phyloP scores from a whole-genome alignment of 2,329 filamentous ascomycete genomes.

The Sporothrix mexicana region DNA sequence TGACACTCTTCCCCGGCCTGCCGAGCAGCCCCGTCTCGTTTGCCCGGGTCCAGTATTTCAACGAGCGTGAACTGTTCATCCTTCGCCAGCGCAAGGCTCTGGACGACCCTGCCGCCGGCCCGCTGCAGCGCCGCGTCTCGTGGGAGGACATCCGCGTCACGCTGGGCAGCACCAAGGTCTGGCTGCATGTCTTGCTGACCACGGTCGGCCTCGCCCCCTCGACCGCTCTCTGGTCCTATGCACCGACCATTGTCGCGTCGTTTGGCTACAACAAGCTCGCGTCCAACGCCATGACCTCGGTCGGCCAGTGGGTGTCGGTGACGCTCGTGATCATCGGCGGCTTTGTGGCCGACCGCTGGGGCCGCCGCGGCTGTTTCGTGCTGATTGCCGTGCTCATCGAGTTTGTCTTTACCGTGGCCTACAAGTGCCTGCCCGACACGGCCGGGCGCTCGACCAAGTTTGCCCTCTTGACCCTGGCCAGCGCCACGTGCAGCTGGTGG shows the following conservation, averaged over 20 bases:
- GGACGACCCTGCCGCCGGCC: slow-evolving; percentile 48
- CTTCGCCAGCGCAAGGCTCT: slow-evolving; percentile 50
- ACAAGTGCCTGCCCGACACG: slow-evolving; percentile 36
- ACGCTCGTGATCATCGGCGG: slow-evolving; percentile 42
- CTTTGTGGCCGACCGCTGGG: slow-evolving; percentile 32
- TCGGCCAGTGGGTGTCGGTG: slow-evolving; percentile 60
- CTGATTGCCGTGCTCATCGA: slow-evolving; percentile 33
- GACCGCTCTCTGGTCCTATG: slow-evolving; percentile 51
- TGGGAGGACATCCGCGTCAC: slow-evolving; percentile 13
- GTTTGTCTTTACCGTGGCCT: slow-evolving; percentile 37
- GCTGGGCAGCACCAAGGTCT: slow-evolving; percentile 44
- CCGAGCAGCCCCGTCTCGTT: slow-evolving; percentile 53
- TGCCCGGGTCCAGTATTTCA: slow-evolving; percentile 47
- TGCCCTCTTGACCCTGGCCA: slow-evolving; percentile 36
- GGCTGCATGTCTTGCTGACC: slow-evolving; percentile 58
- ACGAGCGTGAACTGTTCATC: slow-evolving; percentile 50
- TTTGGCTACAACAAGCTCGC: slow-evolving; percentile 57
- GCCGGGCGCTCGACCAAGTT: slow-evolving; percentile 32
- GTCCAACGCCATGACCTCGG: slow-evolving; percentile 60
- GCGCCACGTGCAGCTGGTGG: slow-evolving; percentile 38
- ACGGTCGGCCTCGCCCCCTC: slow-evolving; percentile 46
- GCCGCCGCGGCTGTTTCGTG: slow-evolving; percentile 36
- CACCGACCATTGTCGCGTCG: slow-evolving; percentile 58
- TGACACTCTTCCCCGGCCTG: slow-evolving; percentile 53
- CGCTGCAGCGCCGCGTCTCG: not conserved